Evolutionary conservation across 2,329 filamentous ascomycete genomes (phyloP).

Genomic region (Calonectria pseudoturangicola): DNA sequence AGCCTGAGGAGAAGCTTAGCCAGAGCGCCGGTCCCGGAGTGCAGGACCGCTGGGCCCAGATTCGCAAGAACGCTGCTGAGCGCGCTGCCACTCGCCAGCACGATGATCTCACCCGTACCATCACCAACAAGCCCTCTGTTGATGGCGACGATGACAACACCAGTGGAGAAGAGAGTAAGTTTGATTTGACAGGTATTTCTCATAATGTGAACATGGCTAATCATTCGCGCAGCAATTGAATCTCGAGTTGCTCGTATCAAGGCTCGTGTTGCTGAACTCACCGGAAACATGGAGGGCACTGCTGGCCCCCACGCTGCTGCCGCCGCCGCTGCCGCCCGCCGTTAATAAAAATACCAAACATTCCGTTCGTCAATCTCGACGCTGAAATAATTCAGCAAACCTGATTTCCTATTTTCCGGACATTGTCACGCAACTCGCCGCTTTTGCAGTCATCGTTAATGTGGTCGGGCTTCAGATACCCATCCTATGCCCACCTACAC

Average conservation of each 20-base stretch:
- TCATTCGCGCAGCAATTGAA: conserved; percentile 83
- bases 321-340: conserved; percentile 45
- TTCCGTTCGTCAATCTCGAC: conserved; percentile 23
- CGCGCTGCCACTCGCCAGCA: conserved; percentile 80
- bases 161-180: conserved; percentile 96
- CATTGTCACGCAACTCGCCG: conserved; percentile 43
- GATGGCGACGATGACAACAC: conserved; percentile 86
- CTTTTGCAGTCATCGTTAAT: conserved; percentile 43
- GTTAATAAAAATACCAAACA: conserved; percentile 39
- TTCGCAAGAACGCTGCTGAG: conserved; percentile 94
- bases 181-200: background rate
- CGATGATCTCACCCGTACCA: conserved; percentile 78
- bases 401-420: conserved; percentile 40
- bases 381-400: conserved; percentile 32
- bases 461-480: conserved; percentile 38
- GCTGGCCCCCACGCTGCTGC: conserved; percentile 58
- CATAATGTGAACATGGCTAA: conserved; percentile 48
- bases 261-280: conserved; percentile 95
- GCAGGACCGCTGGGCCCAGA: conserved; percentile 94
- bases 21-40: conserved; percentile 60
- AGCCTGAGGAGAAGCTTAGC: conserved; percentile 59
- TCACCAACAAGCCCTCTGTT: conserved; percentile 70
- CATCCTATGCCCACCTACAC: conserved; percentile 44
- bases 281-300: conserved; percentile 84
- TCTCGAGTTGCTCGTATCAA: conserved; percentile 98